phyloP scores from a whole-genome alignment of 306 rosid genomes.

The Gillenia trifoliata region DNA sequence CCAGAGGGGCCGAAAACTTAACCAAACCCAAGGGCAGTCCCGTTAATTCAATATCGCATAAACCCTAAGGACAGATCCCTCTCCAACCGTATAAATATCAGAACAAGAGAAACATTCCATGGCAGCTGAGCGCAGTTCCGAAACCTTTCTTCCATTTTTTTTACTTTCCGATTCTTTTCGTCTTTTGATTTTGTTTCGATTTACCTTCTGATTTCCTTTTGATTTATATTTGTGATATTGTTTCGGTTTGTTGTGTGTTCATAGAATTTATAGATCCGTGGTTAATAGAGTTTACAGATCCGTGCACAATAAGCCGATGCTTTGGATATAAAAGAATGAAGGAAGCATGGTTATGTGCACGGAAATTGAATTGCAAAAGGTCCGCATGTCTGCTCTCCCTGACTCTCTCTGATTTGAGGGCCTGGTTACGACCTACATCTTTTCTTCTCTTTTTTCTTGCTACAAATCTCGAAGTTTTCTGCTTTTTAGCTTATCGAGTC shows the following conservation, averaged over 20 bases:
- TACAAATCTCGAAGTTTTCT: neutral
- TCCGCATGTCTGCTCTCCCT: slow-evolving; percentile 87
- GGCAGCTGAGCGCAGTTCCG: neutral
- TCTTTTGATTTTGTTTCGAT: neutral
- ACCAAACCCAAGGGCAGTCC: neutral
- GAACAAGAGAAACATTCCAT: neutral
- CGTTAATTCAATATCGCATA: neutral
- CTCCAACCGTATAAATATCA: slow-evolving; percentile 9
- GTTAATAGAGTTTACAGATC: neutral
- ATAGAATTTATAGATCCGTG: slow-evolving; percentile 21
- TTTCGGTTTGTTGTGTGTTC: too few species aligned
- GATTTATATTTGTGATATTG: neutral
- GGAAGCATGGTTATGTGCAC: slow-evolving; percentile 88
- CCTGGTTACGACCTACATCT: slow-evolving; percentile 85
- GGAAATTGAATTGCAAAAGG: slow-evolving; percentile 49
- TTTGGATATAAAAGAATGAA: slow-evolving; percentile 65
- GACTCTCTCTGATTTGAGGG: slow-evolving; percentile 76
- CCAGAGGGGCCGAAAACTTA: neutral
- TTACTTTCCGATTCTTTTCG: neutral
- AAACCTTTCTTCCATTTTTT: too few species aligned
- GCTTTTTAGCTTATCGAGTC: neutral
- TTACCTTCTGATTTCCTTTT: too few species aligned
- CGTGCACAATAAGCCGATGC: slow-evolving; percentile 99
- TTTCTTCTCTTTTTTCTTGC: neutral
- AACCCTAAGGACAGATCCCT: slow-evolving; percentile 18